Conservation (phyloP, 495 filamentous ascomycete genomes). For the Trichoderma orchidacearum region DNA sequence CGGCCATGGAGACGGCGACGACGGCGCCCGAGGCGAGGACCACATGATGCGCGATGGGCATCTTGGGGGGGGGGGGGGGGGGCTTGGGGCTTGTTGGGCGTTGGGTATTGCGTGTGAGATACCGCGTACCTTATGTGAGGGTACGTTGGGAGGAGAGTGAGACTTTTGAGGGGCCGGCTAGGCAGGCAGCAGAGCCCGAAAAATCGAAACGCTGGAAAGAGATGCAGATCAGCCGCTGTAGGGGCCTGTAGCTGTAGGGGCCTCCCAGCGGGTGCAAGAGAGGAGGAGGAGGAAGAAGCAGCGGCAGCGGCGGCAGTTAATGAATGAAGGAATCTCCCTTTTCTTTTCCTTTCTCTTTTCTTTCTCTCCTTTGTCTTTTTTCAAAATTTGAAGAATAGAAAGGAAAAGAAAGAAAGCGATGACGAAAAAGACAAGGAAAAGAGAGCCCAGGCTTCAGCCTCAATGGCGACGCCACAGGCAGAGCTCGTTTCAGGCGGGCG, state of each 20-base stretch:
- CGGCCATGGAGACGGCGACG: slow-evolving; percentile 58
- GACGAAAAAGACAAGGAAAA: neutral
- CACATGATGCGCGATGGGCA: slow-evolving; percentile 35
- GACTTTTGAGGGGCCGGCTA: no score
- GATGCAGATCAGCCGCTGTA: no score
- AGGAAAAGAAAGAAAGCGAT: neutral
- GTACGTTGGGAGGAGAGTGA: neutral
- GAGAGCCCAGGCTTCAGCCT: neutral
- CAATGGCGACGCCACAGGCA: neutral
- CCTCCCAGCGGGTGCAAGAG: no score
- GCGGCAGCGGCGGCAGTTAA: no score
- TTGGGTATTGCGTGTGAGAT: neutral
- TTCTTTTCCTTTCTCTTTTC: no score
- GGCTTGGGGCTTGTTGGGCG: neutral
- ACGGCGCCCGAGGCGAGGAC: slow-evolving; percentile 51
- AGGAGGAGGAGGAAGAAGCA: no score
- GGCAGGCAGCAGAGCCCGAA: no score
- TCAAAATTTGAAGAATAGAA: neutral
- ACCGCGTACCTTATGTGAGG: no score
- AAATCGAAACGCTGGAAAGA: no score
- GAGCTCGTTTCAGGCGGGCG: neutral
- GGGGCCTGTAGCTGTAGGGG: no score
- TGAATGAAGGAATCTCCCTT: no score
- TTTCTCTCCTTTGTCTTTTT: neutral
- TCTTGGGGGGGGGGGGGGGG: no score